Evolutionary conservation across 345 rosid genomes (phyloP), one percentile per base, ranked within the genome.

Genomic region (Arabidopsis arenosa): DNA sequence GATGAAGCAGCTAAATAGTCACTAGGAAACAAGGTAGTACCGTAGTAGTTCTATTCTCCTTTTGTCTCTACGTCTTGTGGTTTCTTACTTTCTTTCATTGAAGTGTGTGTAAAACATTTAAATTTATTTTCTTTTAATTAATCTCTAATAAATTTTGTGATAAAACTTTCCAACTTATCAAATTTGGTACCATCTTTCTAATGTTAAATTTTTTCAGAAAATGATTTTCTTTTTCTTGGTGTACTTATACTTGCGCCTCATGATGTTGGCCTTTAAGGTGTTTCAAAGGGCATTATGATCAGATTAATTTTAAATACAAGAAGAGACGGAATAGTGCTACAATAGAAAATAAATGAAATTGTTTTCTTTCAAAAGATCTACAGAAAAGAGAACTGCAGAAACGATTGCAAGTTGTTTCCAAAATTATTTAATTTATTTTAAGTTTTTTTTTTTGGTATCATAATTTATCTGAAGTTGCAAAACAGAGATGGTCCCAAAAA

Each of bases 1-100:
- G 62, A 63, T 52, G 54, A 53, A 40, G 12, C 43, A 28, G 36
- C 70, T 30, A 73, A 73, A 63, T 63, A 63, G 63, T 62, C 26
- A 23, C 26, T 23, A 23, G 26, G 26, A 23, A 23, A 44, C 55
- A 36, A 36, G 15, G 30, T 59, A 59, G 14, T 23, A 60, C 26
- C 26, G 26, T 23, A 23, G 32, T 7, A 43, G 7, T 21, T 21
- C 6, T 21, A 11, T 21, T 11, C 1, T 39, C 2, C 21, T 26
- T 12, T 9, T 11, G 66, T 40, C 66, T 47, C 9, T 60, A 6
- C 14, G 32, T 35, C 51, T 60, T 61, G 60, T 40, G 58, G 36
- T 54, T 70, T 59, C 59, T 21, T 47, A 47, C 33, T 47, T 47
- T 32, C 30, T n/a, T 10, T 13, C 43, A 40, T 30, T 36, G 15